A percentile compares a stretch with the other conserved stretches of the same genome.
Conservation (phyloP, 192 early-diverging fungal species). For the Rhizoclosmatium globosum region DNA sequence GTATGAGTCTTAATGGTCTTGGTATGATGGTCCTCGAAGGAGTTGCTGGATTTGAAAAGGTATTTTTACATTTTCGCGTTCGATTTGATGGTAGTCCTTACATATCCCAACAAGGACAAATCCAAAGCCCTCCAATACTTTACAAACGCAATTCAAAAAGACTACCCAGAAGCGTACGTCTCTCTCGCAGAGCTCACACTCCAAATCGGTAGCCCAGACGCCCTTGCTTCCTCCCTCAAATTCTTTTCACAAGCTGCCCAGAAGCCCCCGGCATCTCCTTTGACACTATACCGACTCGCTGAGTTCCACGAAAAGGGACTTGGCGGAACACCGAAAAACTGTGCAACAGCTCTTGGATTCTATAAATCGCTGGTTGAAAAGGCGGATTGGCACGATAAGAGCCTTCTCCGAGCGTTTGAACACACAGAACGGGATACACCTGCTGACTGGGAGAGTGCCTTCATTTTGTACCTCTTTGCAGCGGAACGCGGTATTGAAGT, state of each 20-base stretch:
- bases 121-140: constrained; percentile 73
- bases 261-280: constrained; percentile 28
- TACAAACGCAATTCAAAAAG: constrained; percentile 69
- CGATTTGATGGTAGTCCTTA: not conserved
- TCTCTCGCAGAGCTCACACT: constrained; percentile 68
- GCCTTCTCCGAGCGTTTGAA: constrained; percentile 9
- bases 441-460: constrained; percentile 74
- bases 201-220: constrained; percentile 35
- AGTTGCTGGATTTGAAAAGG: constrained; percentile 46
- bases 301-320: constrained; percentile 70
- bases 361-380: constrained; percentile 84
- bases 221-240: constrained; percentile 26
- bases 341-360: constrained; percentile 61
- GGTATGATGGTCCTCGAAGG: constrained; percentile 87
- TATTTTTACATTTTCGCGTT: not conserved
- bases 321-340: constrained; percentile 57
- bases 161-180: constrained; percentile 82
- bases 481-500: constrained; percentile 91
- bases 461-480: constrained; percentile 79
- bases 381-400: constrained; percentile 81
- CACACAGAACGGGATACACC: constrained; percentile 41
- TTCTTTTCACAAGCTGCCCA: constrained; percentile 20
- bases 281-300: constrained; percentile 84
- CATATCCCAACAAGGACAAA: constrained; percentile 41
- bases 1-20: constrained; percentile 73